A percentile compares a stretch with the other conserved stretches of the same genome.
Conservation (phyloP, 2,329 filamentous ascomycete genomes). For the Grosmannia clavigera region DNA sequence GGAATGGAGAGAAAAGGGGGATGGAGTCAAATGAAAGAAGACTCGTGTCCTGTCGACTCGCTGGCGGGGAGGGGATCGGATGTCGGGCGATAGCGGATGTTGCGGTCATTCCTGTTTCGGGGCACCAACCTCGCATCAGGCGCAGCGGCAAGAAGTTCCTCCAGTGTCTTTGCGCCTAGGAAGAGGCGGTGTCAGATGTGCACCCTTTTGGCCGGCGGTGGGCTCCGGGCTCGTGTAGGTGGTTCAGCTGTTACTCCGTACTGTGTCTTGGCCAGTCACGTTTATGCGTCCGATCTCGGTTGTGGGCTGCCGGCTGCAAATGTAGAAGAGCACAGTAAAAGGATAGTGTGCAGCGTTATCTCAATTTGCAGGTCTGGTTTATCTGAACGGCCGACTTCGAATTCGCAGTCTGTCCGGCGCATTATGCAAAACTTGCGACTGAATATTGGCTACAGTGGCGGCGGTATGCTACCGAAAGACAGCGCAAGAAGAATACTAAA, state of each 20-base stretch:
- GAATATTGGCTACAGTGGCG: not conserved
- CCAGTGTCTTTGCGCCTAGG: not conserved
- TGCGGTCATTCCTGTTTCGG: not conserved
- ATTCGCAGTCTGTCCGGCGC: not conserved
- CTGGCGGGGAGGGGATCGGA: not conserved
- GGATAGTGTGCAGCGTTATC: not conserved
- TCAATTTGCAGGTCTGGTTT: not conserved
- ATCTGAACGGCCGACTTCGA: not conserved
- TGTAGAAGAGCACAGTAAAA: not conserved
- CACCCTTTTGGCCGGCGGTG: no score
- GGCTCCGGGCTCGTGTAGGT: not conserved
- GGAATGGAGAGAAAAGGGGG: not conserved
- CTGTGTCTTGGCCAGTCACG: not conserved
- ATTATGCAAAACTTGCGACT: not conserved
- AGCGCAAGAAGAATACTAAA: not conserved
- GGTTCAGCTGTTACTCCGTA: not conserved
- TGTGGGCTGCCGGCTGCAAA: not conserved
- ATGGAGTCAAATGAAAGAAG: not conserved
- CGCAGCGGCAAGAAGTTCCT: not conserved
- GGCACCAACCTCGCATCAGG: not conserved
- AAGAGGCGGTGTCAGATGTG: no score
- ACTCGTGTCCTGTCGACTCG: not conserved
- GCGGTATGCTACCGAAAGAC: not conserved
- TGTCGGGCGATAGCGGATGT: slow-evolving; percentile 2
- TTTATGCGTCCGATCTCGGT: not conserved